These are phyloP conservation scores for Naematelia aurantialba DNA, from an alignment of 768 basidiomycete species.

Conservation along the genomic window DNA sequence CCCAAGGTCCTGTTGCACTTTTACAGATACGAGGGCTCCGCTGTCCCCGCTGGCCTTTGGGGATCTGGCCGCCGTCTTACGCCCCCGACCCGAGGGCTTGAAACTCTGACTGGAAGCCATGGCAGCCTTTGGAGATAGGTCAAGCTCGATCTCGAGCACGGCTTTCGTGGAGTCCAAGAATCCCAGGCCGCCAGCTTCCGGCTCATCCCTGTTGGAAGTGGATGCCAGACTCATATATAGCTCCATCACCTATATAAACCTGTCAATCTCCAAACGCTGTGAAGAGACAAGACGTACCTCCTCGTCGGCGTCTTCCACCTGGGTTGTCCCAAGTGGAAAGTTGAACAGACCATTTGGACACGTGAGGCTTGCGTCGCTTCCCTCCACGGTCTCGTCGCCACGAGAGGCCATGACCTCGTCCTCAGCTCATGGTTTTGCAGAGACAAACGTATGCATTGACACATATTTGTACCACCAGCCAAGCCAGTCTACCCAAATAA, in stretches of 20 bases:
- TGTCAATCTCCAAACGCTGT: too few species aligned
- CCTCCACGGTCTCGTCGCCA: neutral
- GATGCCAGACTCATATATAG: conserved; percentile 36
- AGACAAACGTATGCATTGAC: neutral
- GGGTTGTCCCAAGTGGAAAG: conserved; percentile 16
- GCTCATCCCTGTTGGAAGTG: neutral
- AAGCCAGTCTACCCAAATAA: too few species aligned
- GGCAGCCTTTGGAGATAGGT: neutral
- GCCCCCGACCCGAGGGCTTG: neutral
- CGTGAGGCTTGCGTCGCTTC: neutral
- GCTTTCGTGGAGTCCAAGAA: conserved; percentile 28
- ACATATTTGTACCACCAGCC: too few species aligned
- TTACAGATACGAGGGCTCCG: conserved; percentile 11
- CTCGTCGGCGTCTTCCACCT: conserved; percentile 44
- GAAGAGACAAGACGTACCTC: conserved; percentile 43
- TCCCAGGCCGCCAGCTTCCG: conserved; percentile 30
- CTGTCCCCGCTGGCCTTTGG: conserved; percentile 1
- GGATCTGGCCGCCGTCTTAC: neutral
- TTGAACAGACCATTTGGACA: conserved; percentile 39
- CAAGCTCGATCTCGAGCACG: conserved; percentile 26
- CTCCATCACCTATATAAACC: conserved; percentile 39
- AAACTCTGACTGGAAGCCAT: neutral
- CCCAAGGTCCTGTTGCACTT: conserved; percentile 42
- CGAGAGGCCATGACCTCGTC: neutral
- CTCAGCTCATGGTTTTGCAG: neutral